Conservation (phyloP, 306 rosid species). For the Citrullus mucosospermus region DNA sequence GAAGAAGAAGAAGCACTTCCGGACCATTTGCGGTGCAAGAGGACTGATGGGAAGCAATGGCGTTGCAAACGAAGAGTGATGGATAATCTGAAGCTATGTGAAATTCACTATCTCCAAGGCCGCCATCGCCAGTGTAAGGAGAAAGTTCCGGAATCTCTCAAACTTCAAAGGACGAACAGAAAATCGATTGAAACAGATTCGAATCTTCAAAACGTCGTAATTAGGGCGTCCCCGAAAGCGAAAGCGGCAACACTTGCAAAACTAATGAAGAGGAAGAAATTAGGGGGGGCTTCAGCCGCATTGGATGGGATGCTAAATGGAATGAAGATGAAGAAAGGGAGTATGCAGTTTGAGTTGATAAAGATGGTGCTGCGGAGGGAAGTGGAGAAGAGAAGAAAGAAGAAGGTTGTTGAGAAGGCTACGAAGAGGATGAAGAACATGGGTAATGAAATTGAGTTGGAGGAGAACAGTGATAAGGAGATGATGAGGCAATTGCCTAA, state of each 20-base stretch:
- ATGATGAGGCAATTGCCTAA: constrained; percentile 70
- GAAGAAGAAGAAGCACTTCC: constrained; percentile 41
- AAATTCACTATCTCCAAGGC: constrained; percentile 79
- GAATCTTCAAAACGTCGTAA: constrained; percentile 24
- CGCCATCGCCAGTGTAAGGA: constrained; percentile 69
- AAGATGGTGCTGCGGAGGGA: constrained; percentile 78
- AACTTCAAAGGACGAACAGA: constrained; percentile 46
- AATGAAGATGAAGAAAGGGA: constrained; percentile 32
- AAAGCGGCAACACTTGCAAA: constrained; percentile 29
- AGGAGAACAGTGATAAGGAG: constrained; percentile 32
- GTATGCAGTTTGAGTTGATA: constrained; percentile 66
- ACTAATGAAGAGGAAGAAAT: constrained; percentile 37
- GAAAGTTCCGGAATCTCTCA: constrained; percentile 82
- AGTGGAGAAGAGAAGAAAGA: constrained; percentile 53
- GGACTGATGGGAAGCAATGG: constrained; percentile 94
- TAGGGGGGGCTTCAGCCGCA: constrained; percentile 24
- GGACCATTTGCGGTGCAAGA: constrained; percentile 72
- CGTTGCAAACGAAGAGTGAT: constrained; percentile 73
- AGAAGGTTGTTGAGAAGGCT: constrained; percentile 7
- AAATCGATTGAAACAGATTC: constrained; percentile 17
- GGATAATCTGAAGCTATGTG: constrained; percentile 80
- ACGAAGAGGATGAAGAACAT: constrained; percentile 17
- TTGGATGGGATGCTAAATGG: constrained; percentile 29
- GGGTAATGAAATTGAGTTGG: constrained; percentile 15
- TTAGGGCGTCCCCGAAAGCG: constrained; percentile 41